phyloP scores from a whole-genome alignment of 2,329 filamentous ascomycete genomes.

The Paraconiothyrium brasiliense region DNA sequence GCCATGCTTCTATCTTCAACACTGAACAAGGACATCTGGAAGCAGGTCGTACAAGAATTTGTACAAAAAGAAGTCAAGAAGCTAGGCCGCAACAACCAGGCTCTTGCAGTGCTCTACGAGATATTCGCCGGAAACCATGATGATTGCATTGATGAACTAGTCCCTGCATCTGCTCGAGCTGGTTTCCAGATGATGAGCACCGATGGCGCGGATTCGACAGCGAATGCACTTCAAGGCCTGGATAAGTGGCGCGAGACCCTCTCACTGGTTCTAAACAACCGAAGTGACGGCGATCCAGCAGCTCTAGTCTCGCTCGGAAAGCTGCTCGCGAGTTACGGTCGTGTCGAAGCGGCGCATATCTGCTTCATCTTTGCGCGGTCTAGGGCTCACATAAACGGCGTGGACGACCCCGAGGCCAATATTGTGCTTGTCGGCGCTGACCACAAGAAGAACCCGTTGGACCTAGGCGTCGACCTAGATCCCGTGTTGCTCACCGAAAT shows the following conservation, averaged over 20 bases:
- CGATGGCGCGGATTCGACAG: conserved; percentile 66
- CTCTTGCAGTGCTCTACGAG: conserved; percentile 90
- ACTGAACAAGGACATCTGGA: conserved; percentile 78
- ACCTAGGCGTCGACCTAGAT: conserved; percentile 82
- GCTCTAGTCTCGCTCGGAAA: conserved; percentile 83
- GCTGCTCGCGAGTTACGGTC: conserved; percentile 83
- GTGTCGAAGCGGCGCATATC: conserved; percentile 90
- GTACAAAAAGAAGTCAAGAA: conserved; percentile 93
- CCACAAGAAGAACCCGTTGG: conserved; percentile 74
- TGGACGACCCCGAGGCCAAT: conserved; percentile 80
- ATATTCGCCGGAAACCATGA: conserved; percentile 93
- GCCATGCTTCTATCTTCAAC: conserved; percentile 91
- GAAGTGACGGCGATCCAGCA: conserved; percentile 79
- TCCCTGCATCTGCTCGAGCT: conserved; percentile 89
- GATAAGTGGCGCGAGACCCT: conserved; percentile 96
- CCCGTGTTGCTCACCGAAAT: conserved; percentile 94
- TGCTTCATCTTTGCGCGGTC: conserved; percentile 88
- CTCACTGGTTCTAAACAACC: conserved; percentile 85
- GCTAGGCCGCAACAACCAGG: conserved; percentile 80
- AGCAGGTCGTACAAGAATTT: conserved; percentile 93
- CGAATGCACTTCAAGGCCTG: conserved; percentile 82
- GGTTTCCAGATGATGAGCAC: conserved; percentile 88
- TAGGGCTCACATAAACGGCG: conserved; percentile 77
- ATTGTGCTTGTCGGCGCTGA: conserved; percentile 89
- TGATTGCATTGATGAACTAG: conserved; percentile 94